Evolutionary conservation across 139 green algal genomes (phyloP).

Genomic region (Cymbomonas tetramitiformis): DNA sequence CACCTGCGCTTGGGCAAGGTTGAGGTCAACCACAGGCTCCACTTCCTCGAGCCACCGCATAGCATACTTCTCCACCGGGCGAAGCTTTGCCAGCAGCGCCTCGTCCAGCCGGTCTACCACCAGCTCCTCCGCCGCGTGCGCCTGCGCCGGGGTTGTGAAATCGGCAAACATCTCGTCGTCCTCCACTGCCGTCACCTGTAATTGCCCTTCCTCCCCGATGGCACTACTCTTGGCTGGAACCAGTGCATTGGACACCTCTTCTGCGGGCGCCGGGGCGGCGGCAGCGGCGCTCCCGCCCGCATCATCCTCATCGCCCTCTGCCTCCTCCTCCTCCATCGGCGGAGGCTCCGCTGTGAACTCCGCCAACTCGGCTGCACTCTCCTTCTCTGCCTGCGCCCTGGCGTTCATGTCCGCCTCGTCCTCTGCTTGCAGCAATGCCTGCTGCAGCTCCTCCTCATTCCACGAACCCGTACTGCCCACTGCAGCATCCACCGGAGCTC

Average conservation of each 20-base stretch:
- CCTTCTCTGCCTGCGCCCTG: too few relatives aligned
- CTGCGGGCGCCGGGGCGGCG: background rate
- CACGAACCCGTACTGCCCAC: too few relatives aligned
- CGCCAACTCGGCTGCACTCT: too few relatives aligned
- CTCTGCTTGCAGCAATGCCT: too few relatives aligned
- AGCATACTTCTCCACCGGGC: slow-evolving; percentile 45
- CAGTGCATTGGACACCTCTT: background rate
- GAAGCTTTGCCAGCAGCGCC: slow-evolving; percentile 14
- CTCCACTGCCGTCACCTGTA: slow-evolving; percentile 1
- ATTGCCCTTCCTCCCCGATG: slow-evolving; percentile 23
- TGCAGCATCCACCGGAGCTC: too few relatives aligned
- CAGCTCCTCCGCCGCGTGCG: slow-evolving; percentile 10
- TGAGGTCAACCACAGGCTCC: slow-evolving; percentile 6
- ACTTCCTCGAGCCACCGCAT: slow-evolving; percentile 37
- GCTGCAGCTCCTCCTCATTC: too few relatives aligned
- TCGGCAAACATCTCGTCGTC: slow-evolving; percentile 35
- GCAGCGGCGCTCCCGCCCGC: too few relatives aligned
- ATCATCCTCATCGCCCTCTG: background rate
- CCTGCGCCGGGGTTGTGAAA: slow-evolving; percentile 22
- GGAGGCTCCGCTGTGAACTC: too few relatives aligned
- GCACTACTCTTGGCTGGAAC: too few relatives aligned
- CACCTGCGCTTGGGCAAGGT: background rate
- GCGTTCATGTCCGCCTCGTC: too few relatives aligned
- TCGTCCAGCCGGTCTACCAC: slow-evolving; percentile 25
- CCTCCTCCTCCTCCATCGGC: background rate